phyloP scores from a whole-genome alignment of 1,284 basidiomycete genomes.

The Mycosarcoma mackinlayi region DNA sequence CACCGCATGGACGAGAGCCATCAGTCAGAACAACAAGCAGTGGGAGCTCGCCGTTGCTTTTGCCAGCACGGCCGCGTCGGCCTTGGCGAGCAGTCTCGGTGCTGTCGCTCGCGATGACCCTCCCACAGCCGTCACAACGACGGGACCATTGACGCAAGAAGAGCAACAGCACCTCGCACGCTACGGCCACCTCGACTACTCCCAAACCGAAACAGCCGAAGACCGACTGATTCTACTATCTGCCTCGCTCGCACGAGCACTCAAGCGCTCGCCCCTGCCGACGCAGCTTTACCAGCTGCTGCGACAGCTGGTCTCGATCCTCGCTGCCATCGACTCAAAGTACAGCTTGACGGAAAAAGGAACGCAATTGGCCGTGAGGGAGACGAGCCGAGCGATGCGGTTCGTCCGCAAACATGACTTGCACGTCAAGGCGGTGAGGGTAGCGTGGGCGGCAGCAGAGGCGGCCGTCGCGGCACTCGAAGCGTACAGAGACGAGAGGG shows the following conservation, averaged over 20 bases:
- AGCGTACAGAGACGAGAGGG: constrained; percentile 50
- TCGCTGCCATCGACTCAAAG: constrained; percentile 30
- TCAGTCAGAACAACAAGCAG: constrained; percentile 46
- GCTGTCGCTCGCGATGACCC: constrained; percentile 25
- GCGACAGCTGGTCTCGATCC: constrained; percentile 33
- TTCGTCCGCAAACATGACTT: constrained; percentile 48
- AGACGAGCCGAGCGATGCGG: constrained; percentile 40
- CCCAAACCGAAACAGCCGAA: constrained; percentile 22
- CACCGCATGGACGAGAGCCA: constrained; percentile 33
- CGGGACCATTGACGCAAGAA: constrained; percentile 10
- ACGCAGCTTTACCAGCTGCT: constrained; percentile 41
- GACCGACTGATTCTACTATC: constrained; percentile 49
- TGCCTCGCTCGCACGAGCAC: constrained; percentile 41
- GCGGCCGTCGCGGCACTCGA: constrained; percentile 52
- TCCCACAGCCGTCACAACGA: neutral
- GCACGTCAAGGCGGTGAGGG: constrained; percentile 50
- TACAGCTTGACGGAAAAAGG: constrained; percentile 37
- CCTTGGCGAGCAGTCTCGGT: constrained; percentile 42
- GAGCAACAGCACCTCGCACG: constrained; percentile 21
- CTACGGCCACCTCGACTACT: constrained; percentile 5
- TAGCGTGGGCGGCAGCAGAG: constrained; percentile 47
- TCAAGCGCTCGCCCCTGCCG: constrained; percentile 52
- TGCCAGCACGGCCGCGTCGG: constrained; percentile 45
- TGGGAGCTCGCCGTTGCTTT: constrained; percentile 54
- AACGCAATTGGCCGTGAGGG: constrained; percentile 43